A percentile compares a stretch with the other conserved stretches of the same genome.
phyloP scores from a whole-genome alignment of 169 alveolate genomes.

The Eimeria necatrix region DNA sequence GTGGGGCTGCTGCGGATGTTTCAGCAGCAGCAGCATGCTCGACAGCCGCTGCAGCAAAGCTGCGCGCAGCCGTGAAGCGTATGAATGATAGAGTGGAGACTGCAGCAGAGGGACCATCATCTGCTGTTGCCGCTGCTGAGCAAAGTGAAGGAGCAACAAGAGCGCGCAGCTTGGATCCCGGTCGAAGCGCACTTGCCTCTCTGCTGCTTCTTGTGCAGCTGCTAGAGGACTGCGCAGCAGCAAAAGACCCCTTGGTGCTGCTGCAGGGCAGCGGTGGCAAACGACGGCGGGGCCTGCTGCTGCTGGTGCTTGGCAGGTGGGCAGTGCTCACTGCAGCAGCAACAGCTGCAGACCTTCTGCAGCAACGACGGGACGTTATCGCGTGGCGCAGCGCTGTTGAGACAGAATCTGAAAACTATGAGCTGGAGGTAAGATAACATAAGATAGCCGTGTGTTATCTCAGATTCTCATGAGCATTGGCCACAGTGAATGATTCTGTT shows the following conservation, averaged over 20 bases:
- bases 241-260: slow-evolving; percentile 32
- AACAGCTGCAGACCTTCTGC: slow-evolving; percentile 46
- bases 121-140: not conserved
- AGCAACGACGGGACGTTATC: slow-evolving; percentile 17
- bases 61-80: not conserved
- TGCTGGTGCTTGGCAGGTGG: slow-evolving; percentile 78
- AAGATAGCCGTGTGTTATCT: too few species aligned
- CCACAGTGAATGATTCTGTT: too few species aligned
- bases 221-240: slow-evolving; percentile 13
- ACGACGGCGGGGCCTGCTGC: slow-evolving; percentile 70
- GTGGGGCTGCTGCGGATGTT: not conserved
- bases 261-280: slow-evolving; percentile 48
- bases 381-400: slow-evolving; percentile 55
- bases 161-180: not conserved
- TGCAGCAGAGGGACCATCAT: slow-evolving; percentile 31
- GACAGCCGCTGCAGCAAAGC: slow-evolving; percentile 53
- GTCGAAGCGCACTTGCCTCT: slow-evolving; percentile 32
- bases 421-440: slow-evolving; percentile 10
- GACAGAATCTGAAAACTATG: not conserved
- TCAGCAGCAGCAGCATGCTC: slow-evolving; percentile 41
- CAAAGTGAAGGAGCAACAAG: not conserved
- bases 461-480: too few species aligned
- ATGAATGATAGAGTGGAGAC: not conserved
- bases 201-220: slow-evolving; percentile 41
- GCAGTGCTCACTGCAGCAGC: slow-evolving; percentile 64